Evolutionary conservation across 164 flowering plant species (phyloP).

Genomic region (Liriodendron chinense): DNA sequence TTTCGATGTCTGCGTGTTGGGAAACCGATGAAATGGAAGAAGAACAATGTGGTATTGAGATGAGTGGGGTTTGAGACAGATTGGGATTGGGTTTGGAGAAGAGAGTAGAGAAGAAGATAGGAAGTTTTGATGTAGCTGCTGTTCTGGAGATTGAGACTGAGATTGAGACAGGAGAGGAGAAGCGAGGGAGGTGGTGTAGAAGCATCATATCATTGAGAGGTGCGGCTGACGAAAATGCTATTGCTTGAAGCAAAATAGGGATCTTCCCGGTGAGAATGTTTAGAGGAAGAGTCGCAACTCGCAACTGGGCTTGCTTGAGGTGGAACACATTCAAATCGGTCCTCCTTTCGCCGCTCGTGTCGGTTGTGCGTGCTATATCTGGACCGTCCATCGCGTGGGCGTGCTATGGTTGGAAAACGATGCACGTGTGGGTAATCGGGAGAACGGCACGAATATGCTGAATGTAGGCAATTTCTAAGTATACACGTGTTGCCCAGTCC

Average conservation of each 20-base stretch:
- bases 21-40: constrained; percentile 17
- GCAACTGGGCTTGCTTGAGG: no score
- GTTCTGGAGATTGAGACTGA: constrained; percentile 17
- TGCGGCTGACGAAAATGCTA: background rate
- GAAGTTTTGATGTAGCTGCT: constrained; percentile 14
- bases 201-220: constrained; percentile 25
- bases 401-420: no score
- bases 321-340: no score
- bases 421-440: no score
- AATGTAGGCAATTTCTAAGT: no score
- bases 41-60: background rate
- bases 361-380: no score
- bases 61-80: constrained; percentile 20
- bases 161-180: constrained; percentile 15
- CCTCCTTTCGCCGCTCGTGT: no score
- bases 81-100: constrained; percentile 24
- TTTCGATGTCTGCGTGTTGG: constrained; percentile 15
- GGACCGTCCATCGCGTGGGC: no score
- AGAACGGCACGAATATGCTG: no score
- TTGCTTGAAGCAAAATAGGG: background rate
- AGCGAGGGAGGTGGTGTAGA: constrained; percentile 41
- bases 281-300: no score
- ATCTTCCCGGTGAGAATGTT: no score
- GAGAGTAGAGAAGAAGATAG: constrained; percentile 14
- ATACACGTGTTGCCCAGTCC: no score